A percentile compares a stretch with the other conserved stretches of the same genome.
Evolutionary conservation across 163 green algal species (phyloP).

Genomic region (Scenedesmus sp.): DNA sequence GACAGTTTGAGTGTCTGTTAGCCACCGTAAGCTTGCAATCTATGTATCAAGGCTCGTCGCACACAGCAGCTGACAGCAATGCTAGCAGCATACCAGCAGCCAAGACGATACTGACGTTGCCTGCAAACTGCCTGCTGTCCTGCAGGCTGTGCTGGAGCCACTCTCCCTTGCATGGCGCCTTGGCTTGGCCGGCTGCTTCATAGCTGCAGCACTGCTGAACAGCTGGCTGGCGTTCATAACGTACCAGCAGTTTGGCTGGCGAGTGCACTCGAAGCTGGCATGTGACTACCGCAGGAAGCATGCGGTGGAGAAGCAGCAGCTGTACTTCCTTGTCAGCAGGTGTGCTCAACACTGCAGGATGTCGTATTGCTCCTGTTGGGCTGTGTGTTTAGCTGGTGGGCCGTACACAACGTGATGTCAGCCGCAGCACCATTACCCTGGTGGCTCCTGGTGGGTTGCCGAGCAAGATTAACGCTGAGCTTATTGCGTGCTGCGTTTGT

Average conservation of each 20-base stretch:
- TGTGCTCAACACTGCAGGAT: not conserved
- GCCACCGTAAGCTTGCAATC: no score
- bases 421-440: not conserved
- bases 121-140: not conserved
- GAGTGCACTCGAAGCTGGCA: constrained; percentile 10
- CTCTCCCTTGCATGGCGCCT: not conserved
- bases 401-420: not conserved
- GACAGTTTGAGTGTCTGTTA: no score
- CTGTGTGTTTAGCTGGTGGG: not conserved
- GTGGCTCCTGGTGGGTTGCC: not conserved
- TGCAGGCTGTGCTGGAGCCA: constrained; percentile 5
- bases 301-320: constrained; percentile 22
- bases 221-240: constrained; percentile 19
- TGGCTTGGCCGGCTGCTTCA: constrained; percentile 13
- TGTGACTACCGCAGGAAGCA: constrained; percentile 50
- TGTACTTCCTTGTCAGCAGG: constrained; percentile 8
- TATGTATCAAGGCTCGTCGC: not conserved
- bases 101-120: not conserved
- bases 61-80: not conserved
- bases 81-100: not conserved
- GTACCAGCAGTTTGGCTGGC: constrained; percentile 45
- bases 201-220: not conserved
- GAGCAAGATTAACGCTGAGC: not conserved
- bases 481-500: not conserved
- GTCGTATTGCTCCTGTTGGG: not conserved